These are phyloP conservation scores for Mycotypha africana DNA, from an alignment of 371 early-diverging fungal species.

Conservation along the genomic window DNA sequence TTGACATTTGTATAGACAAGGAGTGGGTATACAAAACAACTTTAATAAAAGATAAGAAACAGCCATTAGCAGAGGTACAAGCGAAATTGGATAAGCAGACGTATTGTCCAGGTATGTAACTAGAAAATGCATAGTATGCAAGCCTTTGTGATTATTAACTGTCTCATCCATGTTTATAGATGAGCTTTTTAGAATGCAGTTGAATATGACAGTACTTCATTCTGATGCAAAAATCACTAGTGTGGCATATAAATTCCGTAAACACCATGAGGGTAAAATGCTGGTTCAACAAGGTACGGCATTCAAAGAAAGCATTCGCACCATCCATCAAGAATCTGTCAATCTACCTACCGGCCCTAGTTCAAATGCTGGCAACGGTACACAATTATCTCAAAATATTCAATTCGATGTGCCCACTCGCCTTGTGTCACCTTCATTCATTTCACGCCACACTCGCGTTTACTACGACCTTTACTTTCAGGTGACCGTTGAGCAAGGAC, in stretches of 20 bases:
- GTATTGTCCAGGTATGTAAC: constrained; percentile 39
- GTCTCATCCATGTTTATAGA: constrained; percentile 7
- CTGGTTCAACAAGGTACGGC: constrained; percentile 33
- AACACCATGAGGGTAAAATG: constrained; percentile 40
- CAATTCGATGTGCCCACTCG: constrained; percentile 37
- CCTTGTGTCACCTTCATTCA: constrained; percentile 38
- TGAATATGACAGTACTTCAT: constrained; percentile 22
- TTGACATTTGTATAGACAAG: constrained; percentile 20
- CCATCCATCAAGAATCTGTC: constrained; percentile 11
- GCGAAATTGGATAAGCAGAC: constrained; percentile 35
- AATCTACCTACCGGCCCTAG: neutral
- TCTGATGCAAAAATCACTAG: constrained; percentile 25
- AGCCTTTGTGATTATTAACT: neutral
- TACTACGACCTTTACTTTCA: constrained; percentile 31
- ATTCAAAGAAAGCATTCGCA: constrained; percentile 25
- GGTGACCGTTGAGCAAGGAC: constrained; percentile 24
- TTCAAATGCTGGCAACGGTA: no score
- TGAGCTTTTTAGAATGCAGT: constrained; percentile 28
- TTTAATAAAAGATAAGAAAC: constrained; percentile 33
- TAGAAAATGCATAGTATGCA: no score
- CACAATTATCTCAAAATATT: constrained; percentile 17
- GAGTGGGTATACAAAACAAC: constrained; percentile 39
- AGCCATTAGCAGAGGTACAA: constrained; percentile 30
- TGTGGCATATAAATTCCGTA: constrained; percentile 25
- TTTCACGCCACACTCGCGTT: constrained; percentile 38